Evolutionary conservation across 2,329 filamentous ascomycete genomes (phyloP), one percentile per base, ranked within the genome.

Genomic region (Hypomyces perniciosus): DNA sequence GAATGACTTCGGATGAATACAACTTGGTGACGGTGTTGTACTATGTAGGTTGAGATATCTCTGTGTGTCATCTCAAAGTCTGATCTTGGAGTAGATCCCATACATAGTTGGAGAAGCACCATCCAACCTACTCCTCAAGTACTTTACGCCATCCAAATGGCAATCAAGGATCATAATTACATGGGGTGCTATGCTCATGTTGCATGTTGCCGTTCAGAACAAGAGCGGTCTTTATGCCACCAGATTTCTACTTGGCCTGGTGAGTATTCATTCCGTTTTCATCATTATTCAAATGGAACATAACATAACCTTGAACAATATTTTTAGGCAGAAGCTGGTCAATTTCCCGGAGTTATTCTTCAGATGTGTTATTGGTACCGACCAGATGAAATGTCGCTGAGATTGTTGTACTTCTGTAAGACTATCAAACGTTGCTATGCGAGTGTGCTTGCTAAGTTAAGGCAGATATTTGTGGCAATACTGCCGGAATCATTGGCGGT

Each of bases 311-410:
- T 28, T 50, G 50, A 41, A 48, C 10, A 31, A 20, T 8, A 27
- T 10, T 44, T 39, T 27, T 42, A 66, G 59, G 63, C 67, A 38
- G 69, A 72, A 48, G 68, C 69, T 2, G 69, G 69, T 8, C 64
- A 70, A 60, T 73, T 70, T 47, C 70, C 72, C 2, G 70, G 71
- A 0, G 63, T 74, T 8, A 64, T 73, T 12, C 49, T 74, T 5
- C 72, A 74, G 51, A 65, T 75, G 62, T 69, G 66, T 1, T 75
- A 74, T 52, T 76, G 73, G 72, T 76, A 76, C 51, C 62, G 73
- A 4, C 70, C 72, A 0, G 73, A 76, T 48, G 73, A 76, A 52
- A 71, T 76, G 66, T 68, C 70, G 10, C 61, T 71, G 2, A 66
- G 73, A 7, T 56, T 77, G 0, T 59, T 75, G 4, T 75, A 72